phyloP scores from a whole-genome alignment of 306 rosid species.

The Echinosophora koreensis region DNA sequence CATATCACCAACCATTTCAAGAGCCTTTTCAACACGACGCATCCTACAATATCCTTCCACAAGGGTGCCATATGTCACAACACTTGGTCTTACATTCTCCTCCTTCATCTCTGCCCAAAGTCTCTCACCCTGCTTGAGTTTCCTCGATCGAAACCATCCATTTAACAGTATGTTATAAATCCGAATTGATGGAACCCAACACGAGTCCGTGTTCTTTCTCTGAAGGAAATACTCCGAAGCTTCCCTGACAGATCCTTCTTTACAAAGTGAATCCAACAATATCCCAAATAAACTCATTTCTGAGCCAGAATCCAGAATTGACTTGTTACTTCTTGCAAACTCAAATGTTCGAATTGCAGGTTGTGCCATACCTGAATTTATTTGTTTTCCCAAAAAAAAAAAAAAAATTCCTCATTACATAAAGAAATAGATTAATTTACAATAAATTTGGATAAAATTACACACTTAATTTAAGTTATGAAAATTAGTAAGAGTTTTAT shows the following conservation, averaged over 20 bases:
- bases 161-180: conserved; percentile 70
- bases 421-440: neutral
- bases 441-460: conserved; percentile 7
- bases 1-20: conserved; percentile 80
- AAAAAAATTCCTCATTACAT: conserved; percentile 9
- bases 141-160: conserved; percentile 90
- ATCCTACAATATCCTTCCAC: conserved; percentile 90
- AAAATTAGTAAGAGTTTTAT: neutral
- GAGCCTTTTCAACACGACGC: conserved; percentile 75
- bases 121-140: conserved; percentile 79
- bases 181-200: conserved; percentile 66
- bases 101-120: conserved; percentile 85
- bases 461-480: neutral
- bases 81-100: conserved; percentile 72
- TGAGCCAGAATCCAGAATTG: conserved; percentile 53
- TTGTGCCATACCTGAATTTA: conserved; percentile 49
- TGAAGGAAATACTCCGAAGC: conserved; percentile 49
- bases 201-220: conserved; percentile 45
- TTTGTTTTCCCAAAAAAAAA: neutral
- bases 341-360: conserved; percentile 79
- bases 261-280: conserved; percentile 88
- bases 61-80: conserved; percentile 94
- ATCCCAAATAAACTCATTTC: conserved; percentile 76
- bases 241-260: conserved; percentile 67
- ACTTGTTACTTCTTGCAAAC: conserved; percentile 58